Conservation (phyloP, 352 stramenopile genomes). For the Globisporangium spiculum region DNA sequence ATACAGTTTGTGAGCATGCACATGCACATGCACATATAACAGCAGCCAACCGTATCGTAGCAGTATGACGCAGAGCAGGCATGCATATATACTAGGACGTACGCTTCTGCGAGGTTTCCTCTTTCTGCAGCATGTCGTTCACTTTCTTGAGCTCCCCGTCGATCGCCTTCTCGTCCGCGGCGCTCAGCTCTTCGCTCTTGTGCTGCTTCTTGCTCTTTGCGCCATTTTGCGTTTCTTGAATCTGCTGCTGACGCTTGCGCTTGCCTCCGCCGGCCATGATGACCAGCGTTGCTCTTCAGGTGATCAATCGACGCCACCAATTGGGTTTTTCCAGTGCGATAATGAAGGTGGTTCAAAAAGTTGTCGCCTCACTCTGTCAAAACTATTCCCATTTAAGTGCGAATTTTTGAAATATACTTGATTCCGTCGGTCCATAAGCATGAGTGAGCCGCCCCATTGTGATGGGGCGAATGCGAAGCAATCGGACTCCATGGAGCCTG, state of each 20-base stretch:
- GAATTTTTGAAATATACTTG: too few relatives aligned
- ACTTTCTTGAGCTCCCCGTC: conserved; percentile 42
- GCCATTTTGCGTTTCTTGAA: neutral
- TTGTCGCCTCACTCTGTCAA: neutral
- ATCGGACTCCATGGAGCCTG: neutral
- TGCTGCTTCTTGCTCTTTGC: conserved; percentile 15
- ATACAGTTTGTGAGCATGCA: neutral
- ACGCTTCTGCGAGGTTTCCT: conserved; percentile 66
- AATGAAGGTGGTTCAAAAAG: conserved; percentile 8
- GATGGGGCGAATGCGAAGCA: neutral
- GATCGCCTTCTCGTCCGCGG: conserved; percentile 16
- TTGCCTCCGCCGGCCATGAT: conserved; percentile 10
- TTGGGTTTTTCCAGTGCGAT: neutral
- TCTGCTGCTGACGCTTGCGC: conserved; percentile 17
- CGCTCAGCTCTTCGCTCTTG: neutral
- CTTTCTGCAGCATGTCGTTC: conserved; percentile 60
- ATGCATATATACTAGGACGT: neutral
- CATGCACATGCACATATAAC: neutral
- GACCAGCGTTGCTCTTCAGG: neutral
- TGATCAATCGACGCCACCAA: conserved; percentile 5
- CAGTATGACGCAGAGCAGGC: neutral
- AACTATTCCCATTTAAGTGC: too few relatives aligned
- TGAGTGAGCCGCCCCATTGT: neutral
- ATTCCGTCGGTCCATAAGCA: neutral
- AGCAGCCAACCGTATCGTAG: neutral